Evolutionary conservation across 768 basidiomycete genomes (phyloP), one percentile per base, ranked within the genome.

Genomic region (Pleurotus platypus): DNA sequence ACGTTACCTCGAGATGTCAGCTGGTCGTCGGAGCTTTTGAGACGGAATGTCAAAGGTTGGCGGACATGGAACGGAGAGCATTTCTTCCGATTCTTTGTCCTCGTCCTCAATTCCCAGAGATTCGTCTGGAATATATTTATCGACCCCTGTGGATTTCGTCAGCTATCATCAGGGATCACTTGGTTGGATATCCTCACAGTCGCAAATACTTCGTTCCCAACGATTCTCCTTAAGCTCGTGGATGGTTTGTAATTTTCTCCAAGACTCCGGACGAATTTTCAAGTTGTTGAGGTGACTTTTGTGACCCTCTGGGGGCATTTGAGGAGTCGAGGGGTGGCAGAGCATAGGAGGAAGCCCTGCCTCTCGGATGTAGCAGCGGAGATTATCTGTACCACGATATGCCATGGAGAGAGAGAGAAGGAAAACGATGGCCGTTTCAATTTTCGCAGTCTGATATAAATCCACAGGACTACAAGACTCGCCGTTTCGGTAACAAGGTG

Each of bases 161-260:
- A 30, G 60, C 30, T 30, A 9, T 24, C 42, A 30, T 27, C 63
- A 13, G 65, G 18, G 13, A 43, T 62, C 24, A 37, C 45, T 45
- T 49, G 54, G 40, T 12, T 11, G 56, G 42, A 16, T 16, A 49
- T 3, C 68, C 77, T 26, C 59, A 82, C 82, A 83, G 35, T 69
- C 62, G 20, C 58, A 64, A 3, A 77, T 68, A 13, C 66, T 59
- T 16, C 70, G 64, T 38, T 67, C 61, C 39, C 84, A 68, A 1
- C 59, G 61, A 4, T 46, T 40, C 5, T 68, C 59, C 12, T 66
- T 54, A 54, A 81, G 64, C 7, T 59, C 58, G 27, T 76, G 71
- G 16, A 85, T 81, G 22, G 63, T 66, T 62, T 82, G 80, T n/a
- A 89, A 69, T 56, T 70, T 73, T 59, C 86, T 74, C 69, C 80